Base-by-base conservation (phyloP, 2,329 filamentous ascomycete species). In the Hymenoscyphus linearis region DNA sequence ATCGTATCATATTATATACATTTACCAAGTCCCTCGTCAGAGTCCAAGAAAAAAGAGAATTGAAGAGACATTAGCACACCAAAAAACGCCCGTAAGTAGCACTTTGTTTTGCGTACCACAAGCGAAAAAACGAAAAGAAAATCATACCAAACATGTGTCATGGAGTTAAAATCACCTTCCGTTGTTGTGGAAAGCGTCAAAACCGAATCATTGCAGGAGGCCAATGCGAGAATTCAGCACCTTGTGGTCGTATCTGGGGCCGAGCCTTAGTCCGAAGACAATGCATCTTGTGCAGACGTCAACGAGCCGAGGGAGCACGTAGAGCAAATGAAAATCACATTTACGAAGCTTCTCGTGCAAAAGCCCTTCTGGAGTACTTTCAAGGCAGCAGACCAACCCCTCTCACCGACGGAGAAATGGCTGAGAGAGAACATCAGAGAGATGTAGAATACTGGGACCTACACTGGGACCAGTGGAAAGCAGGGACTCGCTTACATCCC, bases 151-250 rank as follows among this genome's bases (percentile, higher is more conserved):
- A 57, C n/a, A 57, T 57, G 55, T 57, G 55, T 18, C 36, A 57
- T 35, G 55, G 55, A 22, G 36, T 44, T 44, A n/a, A 18, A 37
- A 57, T 57, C 35, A 57, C 25, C 12, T 57, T 26, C 31, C 55
- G 36, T 9, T 40, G 55, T 35, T 57, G 55, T 22, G 35, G 35
- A 13, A 25, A 44, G 13, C n/a, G 18, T 16, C 34, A 44, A 16
- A 26, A 57, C 35, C 34, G 35, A 25, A 7, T 37, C 36, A 34
- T 25, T 10, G 10, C 14, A 16, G 25, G 27, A 16, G 31, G 52
- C 16, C 55, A 18, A 16, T 57, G 52, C n/a, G 52, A 55, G 13
- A 27, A 36, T 16, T 44, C 13, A 7, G 37, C 16, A n/a, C 37
- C 31, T 18, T 34, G 34, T 27, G 52, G 52, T 16, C 25, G 14